Evolutionary conservation across 108 stramenopile genomes (phyloP), one percentile per base, ranked within the genome.

Genomic region (Pseudonitzschia multistriata): DNA sequence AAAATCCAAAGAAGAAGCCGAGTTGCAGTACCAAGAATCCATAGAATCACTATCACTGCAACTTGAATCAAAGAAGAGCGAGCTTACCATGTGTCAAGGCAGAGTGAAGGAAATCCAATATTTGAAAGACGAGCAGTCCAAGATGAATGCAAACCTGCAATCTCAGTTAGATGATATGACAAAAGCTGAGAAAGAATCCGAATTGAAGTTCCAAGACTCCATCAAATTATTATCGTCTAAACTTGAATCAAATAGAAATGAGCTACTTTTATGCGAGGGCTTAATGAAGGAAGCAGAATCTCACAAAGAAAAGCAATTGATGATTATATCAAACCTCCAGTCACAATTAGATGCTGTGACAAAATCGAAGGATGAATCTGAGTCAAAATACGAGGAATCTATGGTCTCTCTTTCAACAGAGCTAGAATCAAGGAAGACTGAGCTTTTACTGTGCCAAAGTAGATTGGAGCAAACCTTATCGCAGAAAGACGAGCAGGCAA

Each of bases 1-100:
- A 59, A 59, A 59, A 35, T 59, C 31, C n/a, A 59, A 59, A 29
- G 57, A 59, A 59, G 57, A 59, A 0, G 57, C 34, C 13, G 57
- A 36, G 8, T 33, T 59, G 31, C 57, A 59, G 10, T 59, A 59
- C 29, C 57, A 59, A 29, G 29, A 59, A 59, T 59, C 57, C 14
- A 59, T 59, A 4, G 57, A 59, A 35, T 59, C 57, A 34, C 6
- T 59, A 35, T 33, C 57, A 5, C 19, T 35, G 19, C 17, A 59
- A 29, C 24, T 59, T 35, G 57, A 59, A 30, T 33, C 33, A 27
- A 59, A 59, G 57, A 59, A 33, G 31, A 59, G 57, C 29, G 57
- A 59, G 31, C 57, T 59, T 33, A n/a, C 34, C 1, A n/a, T n/a
- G 31, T 59, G 33, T 30, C 7, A 59, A 35, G 57, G 34, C 15